Conservation (phyloP, 2,329 filamentous ascomycete species). For the Pseudogymnoascus sp. region DNA sequence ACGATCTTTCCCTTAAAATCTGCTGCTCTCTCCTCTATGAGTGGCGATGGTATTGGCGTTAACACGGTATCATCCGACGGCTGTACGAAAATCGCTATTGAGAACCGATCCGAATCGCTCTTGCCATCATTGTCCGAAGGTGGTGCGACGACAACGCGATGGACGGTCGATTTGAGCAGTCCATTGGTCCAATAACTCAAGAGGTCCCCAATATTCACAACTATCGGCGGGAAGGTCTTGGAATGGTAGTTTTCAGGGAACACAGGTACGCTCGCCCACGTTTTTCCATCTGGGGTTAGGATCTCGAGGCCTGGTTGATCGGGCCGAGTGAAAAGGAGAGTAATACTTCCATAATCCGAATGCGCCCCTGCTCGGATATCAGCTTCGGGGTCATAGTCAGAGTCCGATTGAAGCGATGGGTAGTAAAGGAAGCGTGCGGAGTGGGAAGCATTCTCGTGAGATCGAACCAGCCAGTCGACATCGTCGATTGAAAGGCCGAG, state of each 20-base stretch:
- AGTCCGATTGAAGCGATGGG: constrained; percentile 43
- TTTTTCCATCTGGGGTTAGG: constrained; percentile 46
- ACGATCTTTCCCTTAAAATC: neutral
- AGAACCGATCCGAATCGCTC: constrained; percentile 44
- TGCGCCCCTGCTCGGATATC: constrained; percentile 87
- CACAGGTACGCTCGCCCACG: constrained; percentile 62
- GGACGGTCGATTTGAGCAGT: constrained; percentile 78
- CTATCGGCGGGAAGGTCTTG: constrained; percentile 50
- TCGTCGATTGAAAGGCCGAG: constrained; percentile 60
- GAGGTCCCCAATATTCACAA: constrained; percentile 65
- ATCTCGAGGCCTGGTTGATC: constrained; percentile 86
- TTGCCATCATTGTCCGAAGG: constrained; percentile 42
- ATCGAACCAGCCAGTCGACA: constrained; percentile 49
- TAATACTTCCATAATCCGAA: constrained; percentile 67
- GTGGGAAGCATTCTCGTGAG: constrained; percentile 31
- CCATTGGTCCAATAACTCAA: constrained; percentile 87
- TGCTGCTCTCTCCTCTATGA: constrained; percentile 38
- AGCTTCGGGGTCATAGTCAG: constrained; percentile 39
- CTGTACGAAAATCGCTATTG: constrained; percentile 64
- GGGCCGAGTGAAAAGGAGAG: constrained; percentile 75
- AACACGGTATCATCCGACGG: constrained; percentile 49
- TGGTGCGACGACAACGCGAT: constrained; percentile 71
- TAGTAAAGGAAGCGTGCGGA: constrained; percentile 62
- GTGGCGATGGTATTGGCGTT: constrained; percentile 53
- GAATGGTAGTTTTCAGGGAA: constrained; percentile 52